Base-by-base conservation (phyloP, 2,329 filamentous ascomycete genomes). In the Diatrype stigma region DNA sequence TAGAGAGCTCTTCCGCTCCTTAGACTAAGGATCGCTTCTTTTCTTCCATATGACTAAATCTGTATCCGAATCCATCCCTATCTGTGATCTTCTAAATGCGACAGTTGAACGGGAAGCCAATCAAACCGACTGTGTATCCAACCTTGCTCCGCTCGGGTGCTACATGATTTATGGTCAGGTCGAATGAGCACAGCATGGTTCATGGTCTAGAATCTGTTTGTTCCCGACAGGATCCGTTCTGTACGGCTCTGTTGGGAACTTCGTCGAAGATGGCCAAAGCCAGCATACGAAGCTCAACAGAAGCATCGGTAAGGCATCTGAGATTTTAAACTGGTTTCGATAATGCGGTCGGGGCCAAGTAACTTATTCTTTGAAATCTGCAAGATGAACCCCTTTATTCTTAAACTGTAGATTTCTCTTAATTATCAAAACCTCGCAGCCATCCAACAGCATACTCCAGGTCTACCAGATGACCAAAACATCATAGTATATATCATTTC, bases 101-200 rank as follows among this genome's bases (percentile, higher is more conserved):
- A n/a, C n/a, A n/a, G n/a, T 22, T 28, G 44, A 45, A 45, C 1
- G 79, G 78, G 2, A 79, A 63, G 0, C 78, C 77, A 17, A 80
- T 73, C 55, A 79, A 64, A 0, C 76, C 73, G 16, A 59, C 56
- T 26, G 49, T 52, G 11, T 51, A 50, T 34, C 51, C 30, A 14
- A 50, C 22, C 28, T 45, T n/a, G 44, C 26, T 45, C 26, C 26
- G 26, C 30, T 35, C 45, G 21, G 48, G 48, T 23, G 26, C 44
- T 30, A 45, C 21, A 14, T 30, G 21, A 32, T 32, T 45, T 28
- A 50, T 30, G 23, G n/a, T 38, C 22, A 51, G n/a, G 5, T 30
- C 23, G 14, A 44, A 45, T 23, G 38, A 22, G 11, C 11, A 17
- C 12, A 17, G 28, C 50, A 46, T 34, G 32, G 32, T 17, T 48